Conservation (phyloP, 1,284 basidiomycete species). For the Cutaneotrichosporon sp. region DNA sequence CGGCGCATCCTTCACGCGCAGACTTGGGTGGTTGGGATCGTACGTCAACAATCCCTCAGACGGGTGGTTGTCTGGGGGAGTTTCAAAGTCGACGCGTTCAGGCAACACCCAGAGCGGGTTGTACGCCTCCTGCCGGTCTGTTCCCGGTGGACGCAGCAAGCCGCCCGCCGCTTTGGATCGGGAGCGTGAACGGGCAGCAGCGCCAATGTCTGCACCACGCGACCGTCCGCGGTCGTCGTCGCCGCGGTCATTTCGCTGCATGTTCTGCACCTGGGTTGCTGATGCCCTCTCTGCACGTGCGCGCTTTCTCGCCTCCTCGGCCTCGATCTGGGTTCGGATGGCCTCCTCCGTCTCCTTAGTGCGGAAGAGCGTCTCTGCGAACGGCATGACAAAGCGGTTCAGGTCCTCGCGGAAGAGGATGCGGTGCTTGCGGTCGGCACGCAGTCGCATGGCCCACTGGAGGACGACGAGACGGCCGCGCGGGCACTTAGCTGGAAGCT, state of each 20-base stretch:
- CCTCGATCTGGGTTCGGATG: slow-evolving; percentile 26
- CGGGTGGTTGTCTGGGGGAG: slow-evolving; percentile 61
- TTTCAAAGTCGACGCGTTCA: slow-evolving; percentile 64
- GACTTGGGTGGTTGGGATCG: slow-evolving; percentile 53
- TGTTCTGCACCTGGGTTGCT: slow-evolving; percentile 3
- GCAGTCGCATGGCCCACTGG: slow-evolving; percentile 82
- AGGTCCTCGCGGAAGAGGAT: slow-evolving; percentile 62
- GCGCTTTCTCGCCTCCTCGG: slow-evolving; percentile 28
- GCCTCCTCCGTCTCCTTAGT: slow-evolving; percentile 40
- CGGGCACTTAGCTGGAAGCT: slow-evolving; percentile 51
- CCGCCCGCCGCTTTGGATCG: slow-evolving; percentile 55
- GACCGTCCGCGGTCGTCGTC: slow-evolving; percentile 37
- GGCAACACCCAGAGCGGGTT: slow-evolving; percentile 73
- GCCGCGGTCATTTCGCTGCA: too few relatives aligned
- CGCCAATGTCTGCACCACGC: slow-evolving; percentile 3
- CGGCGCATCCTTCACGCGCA: slow-evolving; percentile 53
- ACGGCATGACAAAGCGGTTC: slow-evolving; percentile 40
- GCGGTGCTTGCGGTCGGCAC: slow-evolving; percentile 86
- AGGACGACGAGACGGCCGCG: slow-evolving; percentile 68
- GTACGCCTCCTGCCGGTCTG: slow-evolving; percentile 40
- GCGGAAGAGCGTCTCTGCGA: slow-evolving; percentile 47
- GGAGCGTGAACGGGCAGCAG: slow-evolving; percentile 57
- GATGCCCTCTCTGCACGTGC: slow-evolving; percentile 9
- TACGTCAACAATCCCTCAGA: slow-evolving; percentile 72
- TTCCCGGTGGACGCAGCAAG: slow-evolving; percentile 19